Evolutionary conservation across 2,329 filamentous ascomycete species (phyloP), one percentile per base, ranked within the genome.

Genomic region (Claviceps quebecensis): DNA sequence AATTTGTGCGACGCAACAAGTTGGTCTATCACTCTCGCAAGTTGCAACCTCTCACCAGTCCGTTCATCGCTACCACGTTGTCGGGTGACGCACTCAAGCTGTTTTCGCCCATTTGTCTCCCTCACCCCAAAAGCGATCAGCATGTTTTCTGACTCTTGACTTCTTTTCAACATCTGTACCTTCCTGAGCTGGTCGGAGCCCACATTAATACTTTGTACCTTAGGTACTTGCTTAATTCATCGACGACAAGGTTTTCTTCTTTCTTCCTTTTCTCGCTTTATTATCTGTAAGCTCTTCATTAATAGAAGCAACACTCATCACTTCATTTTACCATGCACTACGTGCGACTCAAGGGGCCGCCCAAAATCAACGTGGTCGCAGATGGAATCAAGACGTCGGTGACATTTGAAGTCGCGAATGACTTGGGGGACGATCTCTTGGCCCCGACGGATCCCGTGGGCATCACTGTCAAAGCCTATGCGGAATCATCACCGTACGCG

Each of bases 351-450:
- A 64, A 80, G 36, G 68, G 76, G 14, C 67, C 72, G 2, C 73
- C 72, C 2, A 67, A 66, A 56, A 59, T 74, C 45, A 60, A 61
- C 0, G 58, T 49, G 51, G 39, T 57, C 13, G 49, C 58, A 53
- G 53, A 56, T 45, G 56, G 56, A 53, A 56, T 65, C 57, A 17
- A 56, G 14, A 58, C 75, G 7, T 67, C 69, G 47, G 58, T 80
- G 3, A 65, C 77, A 1, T 64, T 81, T 54, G 73, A 75, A 53
- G 72, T 81, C 56, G 78, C 75, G 11, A 80, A 76, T 13, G 77
- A 81, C 53, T 67, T 80, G 1, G 75, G 77, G 36, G 77, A 81
- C 57, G 67, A 74, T 0, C 77, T 77, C 48, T 68, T 80, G 11
- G 64, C 57, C n/a, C 72, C 73, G 0, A 63, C 67, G 14, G 59